Base-by-base conservation (phyloP, 2,329 filamentous ascomycete genomes). In the Aureobasidium uvarum region DNA sequence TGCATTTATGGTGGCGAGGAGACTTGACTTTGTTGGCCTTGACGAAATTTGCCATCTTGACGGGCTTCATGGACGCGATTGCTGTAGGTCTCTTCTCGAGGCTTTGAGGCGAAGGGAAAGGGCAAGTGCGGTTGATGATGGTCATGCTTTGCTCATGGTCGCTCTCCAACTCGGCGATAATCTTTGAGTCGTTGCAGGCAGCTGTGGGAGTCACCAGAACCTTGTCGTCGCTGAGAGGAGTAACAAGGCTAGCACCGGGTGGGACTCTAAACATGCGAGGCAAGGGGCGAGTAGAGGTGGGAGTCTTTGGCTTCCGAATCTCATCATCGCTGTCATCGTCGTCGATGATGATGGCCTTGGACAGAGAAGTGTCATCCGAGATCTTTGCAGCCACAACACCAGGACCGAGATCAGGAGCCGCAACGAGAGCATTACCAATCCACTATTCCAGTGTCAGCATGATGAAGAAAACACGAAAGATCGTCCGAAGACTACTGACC, bases 241-340 rank as follows among this genome's bases (percentile, higher is more conserved):
- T 41, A n/a, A 28, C 20, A 1, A 43, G 36, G n/a, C 36, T 16
- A 4, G 38, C 20, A 43, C 20, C 52, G 8, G 52, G 52, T 11
- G 38, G 52, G 6, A 43, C 16, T 8, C 23, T 41, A 7, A 56
- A 56, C 3, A 10, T 43, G 39, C 18, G 4, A 58, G 39, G 54
- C 8, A 45, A 16, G 8, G 18, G 6, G 7, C n/a, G 33, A 39
- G 33, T 5, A n/a, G 20, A 14, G 33, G 39, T 11, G 16, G 23
- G 52, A 14, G 36, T 55, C 14, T 11, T 16, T 20, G 33, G 36
- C 3, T 36, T 23, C 18, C 45, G 13, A 7, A 16, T 18, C 16
- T 60, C 56, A 3, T 60, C 56, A 4, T 60, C 56, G 13, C n/a
- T 38, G 14, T 59, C 43, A 18, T 36, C 28, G 28, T 60, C 43